Base-by-base conservation (phyloP, 768 basidiomycete genomes). In the Porpolomopsis calyptriformis region DNA sequence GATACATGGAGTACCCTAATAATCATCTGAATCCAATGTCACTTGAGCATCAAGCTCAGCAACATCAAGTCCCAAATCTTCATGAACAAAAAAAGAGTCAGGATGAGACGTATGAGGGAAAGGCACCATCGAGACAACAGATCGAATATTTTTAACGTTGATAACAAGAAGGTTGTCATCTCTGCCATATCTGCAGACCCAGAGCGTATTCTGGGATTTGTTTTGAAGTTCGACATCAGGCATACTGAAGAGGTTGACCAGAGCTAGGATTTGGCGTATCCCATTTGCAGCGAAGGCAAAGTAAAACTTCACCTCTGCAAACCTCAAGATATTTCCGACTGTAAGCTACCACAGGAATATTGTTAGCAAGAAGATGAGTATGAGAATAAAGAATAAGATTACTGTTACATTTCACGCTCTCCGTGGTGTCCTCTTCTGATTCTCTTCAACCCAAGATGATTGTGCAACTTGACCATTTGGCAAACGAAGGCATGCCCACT, bases 251-350 rank as follows among this genome's bases (percentile, higher is more conserved):
- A 52, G 14, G 1, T 51, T 54, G 3, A 61, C 34, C 3, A 63
- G 9, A 1, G 59, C 57, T 14, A 60, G 40, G 7, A 38, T 22
- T 14, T 20, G 16, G 35, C 2, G 14, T 1, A 43, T 7, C 3
- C 46, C 29, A 14, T 19, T 12, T 22, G 42, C 23, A 2, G 37
- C 26, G 4, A 50, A 22, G 10, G 42, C 43, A 33, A 59, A 56
- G 47, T 35, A 59, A 31, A 44, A 61, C 23, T 53, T 47, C 4
- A 58, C 55, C 42, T 61, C 59, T 1, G 48, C 56, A 14, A 53
- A 47, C 14, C 35, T 16, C 5, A 44, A 2, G n/a, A 19, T 8
- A 4, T 42, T 42, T 5, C 5, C 20, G 18, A 42, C 10, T 7
- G 25, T n/a, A 10, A 43, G 7, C 22, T 39, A 14, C 10, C 4